Percentiles rank a stretch among this genome's conserved stretches.
Evolutionary conservation across 768 basidiomycete genomes (phyloP).

Genomic region (Xerocomus potaroensis): DNA sequence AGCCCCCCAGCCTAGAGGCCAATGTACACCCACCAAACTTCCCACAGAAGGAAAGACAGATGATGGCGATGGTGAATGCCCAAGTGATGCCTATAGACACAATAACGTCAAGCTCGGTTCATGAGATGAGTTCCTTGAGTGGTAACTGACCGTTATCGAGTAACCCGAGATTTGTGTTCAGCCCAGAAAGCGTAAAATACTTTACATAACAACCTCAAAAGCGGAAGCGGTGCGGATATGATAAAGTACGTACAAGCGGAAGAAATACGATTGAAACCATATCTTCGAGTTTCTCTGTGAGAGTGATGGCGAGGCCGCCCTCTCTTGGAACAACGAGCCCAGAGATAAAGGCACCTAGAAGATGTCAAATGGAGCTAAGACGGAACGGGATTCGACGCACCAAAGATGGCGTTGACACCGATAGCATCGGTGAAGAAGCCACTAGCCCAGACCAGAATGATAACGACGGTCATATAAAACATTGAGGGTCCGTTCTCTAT

Average conservation of each 20-base stretch:
- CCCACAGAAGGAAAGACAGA: conserved; percentile 70
- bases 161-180: conserved; percentile 84
- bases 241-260: conserved; percentile 52
- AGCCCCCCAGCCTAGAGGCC: conserved; percentile 64
- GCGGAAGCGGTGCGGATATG: background rate
- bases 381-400: conserved; percentile 31
- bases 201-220: conserved; percentile 23
- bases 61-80: conserved; percentile 84
- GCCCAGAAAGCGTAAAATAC: conserved; percentile 92
- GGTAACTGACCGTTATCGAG: conserved; percentile 59
- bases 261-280: conserved; percentile 88
- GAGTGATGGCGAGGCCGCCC: conserved; percentile 75
- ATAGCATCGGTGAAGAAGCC: conserved; percentile 94
- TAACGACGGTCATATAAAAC: conserved; percentile 83
- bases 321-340: conserved; percentile 84
- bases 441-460: conserved; percentile 76
- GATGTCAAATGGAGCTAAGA: background rate
- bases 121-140: background rate
- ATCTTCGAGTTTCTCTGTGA: conserved; percentile 98
- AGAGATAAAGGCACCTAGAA: conserved; percentile 70
- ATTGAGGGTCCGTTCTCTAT: conserved; percentile 80
- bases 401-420: conserved; percentile 90
- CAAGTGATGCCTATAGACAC: conserved; percentile 62
- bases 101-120: background rate
- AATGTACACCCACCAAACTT: conserved; percentile 86